A percentile compares a stretch with the other conserved stretches of the same genome.
phyloP scores from a whole-genome alignment of 257 asterid species.

The Euphrasia confusa region DNA sequence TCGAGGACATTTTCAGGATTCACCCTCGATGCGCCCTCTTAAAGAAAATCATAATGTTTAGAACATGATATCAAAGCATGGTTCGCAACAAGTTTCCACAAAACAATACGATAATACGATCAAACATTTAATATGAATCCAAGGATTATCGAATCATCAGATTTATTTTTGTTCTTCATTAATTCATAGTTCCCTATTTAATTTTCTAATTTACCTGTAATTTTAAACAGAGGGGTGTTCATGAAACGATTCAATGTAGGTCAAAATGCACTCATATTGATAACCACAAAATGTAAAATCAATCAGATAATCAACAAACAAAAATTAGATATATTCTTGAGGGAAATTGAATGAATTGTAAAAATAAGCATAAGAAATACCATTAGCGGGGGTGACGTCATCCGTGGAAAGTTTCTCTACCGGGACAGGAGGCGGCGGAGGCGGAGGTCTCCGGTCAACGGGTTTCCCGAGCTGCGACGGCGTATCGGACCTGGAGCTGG shows the following conservation, averaged over 20 bases:
- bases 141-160: neutral
- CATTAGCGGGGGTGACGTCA: constrained; percentile 36
- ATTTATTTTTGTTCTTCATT: neutral
- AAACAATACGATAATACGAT: neutral
- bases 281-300: neutral
- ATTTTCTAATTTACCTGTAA: neutral
- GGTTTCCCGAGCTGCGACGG: constrained; percentile 56
- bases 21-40: constrained; percentile 40
- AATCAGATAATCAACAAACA: neutral
- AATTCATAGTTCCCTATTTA: neutral
- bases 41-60: constrained; percentile 1
- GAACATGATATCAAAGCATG: constrained; percentile 4
- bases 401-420: constrained; percentile 28
- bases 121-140: neutral
- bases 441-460: constrained; percentile 35
- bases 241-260: neutral
- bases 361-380: constrained; percentile 29
- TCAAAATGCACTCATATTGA: neutral
- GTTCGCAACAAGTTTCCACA: constrained; percentile 6
- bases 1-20: constrained; percentile 53
- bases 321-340: neutral
- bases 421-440: constrained; percentile 36
- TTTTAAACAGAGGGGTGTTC: neutral
- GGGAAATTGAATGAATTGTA: neutral
- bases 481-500: constrained; percentile 42